Evolutionary conservation across 2,329 filamentous ascomycete genomes (phyloP).

Genomic region (Blastomyces gilchristii): DNA sequence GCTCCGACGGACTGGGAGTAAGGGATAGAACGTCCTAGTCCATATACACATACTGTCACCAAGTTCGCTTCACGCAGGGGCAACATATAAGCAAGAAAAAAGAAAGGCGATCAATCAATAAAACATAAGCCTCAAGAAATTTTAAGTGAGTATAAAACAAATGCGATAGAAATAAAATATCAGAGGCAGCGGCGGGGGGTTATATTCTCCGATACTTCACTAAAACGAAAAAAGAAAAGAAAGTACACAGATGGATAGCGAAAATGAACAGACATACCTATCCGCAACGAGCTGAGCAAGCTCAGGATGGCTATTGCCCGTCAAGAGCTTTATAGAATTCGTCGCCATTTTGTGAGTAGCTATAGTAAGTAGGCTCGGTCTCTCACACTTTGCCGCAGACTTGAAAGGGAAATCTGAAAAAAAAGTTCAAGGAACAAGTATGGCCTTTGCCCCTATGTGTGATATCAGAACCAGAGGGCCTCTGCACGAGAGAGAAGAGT

Average conservation of each 20-base stretch:
- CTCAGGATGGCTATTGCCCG: conserved; percentile 64
- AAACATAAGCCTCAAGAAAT: neutral
- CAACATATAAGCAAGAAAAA: neutral
- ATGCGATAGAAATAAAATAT: neutral
- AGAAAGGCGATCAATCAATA: neutral
- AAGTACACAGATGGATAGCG: conserved; percentile 4
- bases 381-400: neutral
- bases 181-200: neutral
- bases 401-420: neutral
- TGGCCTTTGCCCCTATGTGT: neutral
- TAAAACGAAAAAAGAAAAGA: conserved; percentile 1
- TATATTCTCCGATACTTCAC: neutral
- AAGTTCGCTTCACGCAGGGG: neutral
- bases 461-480: neutral
- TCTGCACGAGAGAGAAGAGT: neutral
- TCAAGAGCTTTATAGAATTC: conserved; percentile 65
- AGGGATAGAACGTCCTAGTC: neutral
- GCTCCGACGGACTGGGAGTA: neutral
- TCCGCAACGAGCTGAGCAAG: conserved; percentile 60
- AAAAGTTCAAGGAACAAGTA: neutral
- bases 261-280: conserved; percentile 39
- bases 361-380: neutral
- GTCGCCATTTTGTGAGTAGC: conserved; percentile 47
- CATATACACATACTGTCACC: neutral
- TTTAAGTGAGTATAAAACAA: neutral